A percentile compares a stretch with the other conserved stretches of the same genome.
Evolutionary conservation across 352 stramenopile species (phyloP).

Genomic region (Globisporangium takayamanum): DNA sequence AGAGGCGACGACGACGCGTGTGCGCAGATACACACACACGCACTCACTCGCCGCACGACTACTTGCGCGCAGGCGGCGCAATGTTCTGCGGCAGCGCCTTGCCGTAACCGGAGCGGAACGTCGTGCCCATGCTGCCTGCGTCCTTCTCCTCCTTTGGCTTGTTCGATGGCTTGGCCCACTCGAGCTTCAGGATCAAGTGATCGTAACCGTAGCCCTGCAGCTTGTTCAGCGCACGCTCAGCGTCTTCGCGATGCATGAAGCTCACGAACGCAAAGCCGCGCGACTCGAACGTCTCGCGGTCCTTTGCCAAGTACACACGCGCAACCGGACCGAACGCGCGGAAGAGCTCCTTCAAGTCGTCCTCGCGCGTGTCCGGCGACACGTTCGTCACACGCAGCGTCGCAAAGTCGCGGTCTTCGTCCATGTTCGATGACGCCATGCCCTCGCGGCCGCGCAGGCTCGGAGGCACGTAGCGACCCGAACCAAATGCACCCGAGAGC

Average conservation of each 20-base stretch:
- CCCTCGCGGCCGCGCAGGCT: slow-evolving; percentile 59
- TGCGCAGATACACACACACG: neutral
- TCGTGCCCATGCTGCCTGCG: slow-evolving; percentile 76
- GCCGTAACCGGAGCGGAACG: slow-evolving; percentile 85
- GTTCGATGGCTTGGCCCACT: slow-evolving; percentile 97
- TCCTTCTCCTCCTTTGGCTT: slow-evolving; percentile 69
- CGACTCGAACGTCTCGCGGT: slow-evolving; percentile 96
- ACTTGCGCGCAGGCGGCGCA: slow-evolving; percentile 73
- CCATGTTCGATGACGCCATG: slow-evolving; percentile 28
- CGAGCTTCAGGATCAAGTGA: slow-evolving; percentile 99
- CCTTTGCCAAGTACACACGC: slow-evolving; percentile 97
- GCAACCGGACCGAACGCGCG: slow-evolving; percentile 94
- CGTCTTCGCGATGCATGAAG: slow-evolving; percentile 96
- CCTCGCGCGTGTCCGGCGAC: slow-evolving; percentile 96
- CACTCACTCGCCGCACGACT: slow-evolving; percentile 15
- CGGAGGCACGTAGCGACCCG: slow-evolving; percentile 84
- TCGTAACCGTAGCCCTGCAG: slow-evolving; percentile 98
- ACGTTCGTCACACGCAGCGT: slow-evolving; percentile 99
- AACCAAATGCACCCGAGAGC: slow-evolving; percentile 67
- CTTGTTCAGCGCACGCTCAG: slow-evolving; percentile 94
- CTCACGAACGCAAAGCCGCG: slow-evolving; percentile 98
- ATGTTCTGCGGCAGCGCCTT: slow-evolving; percentile 86
- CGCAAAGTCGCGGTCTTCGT: slow-evolving; percentile 73
- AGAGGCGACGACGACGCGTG: neutral
- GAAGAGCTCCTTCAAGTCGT: slow-evolving; percentile 99